phyloP scores from a whole-genome alignment of 208 protist species.

The Crithidia brevicula region DNA sequence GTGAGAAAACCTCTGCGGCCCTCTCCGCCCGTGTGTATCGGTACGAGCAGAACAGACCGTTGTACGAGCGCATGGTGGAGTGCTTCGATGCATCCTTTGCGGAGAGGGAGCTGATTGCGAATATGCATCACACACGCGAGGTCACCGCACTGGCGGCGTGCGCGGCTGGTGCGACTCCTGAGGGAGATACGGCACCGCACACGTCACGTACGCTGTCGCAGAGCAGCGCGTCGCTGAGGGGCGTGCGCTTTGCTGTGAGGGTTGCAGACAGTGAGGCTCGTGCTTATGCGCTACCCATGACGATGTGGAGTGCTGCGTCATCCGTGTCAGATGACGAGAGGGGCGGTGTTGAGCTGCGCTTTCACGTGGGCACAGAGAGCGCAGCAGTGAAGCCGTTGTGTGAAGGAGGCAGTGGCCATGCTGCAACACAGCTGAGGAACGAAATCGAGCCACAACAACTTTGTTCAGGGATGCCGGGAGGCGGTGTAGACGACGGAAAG shows the following conservation, averaged over 20 bases:
- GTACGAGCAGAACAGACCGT: conserved; percentile 21
- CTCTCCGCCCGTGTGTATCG: not conserved
- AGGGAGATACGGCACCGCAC: no score
- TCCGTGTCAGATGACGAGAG: not conserved
- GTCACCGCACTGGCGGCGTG: not conserved
- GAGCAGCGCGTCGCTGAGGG: not conserved
- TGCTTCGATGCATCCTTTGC: conserved; percentile 23
- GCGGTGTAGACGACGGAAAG: no score
- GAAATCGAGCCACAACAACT: no score
- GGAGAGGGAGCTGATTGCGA: conserved; percentile 1
- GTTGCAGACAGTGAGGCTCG: conserved; percentile 25
- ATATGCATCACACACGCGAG: conserved; percentile 17
- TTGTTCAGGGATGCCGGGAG: no score
- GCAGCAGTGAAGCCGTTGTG: no score
- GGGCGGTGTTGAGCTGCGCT: conserved; percentile 20
- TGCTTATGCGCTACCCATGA: conserved; percentile 17
- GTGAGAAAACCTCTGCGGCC: no score
- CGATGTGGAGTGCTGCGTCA: conserved; percentile 14
- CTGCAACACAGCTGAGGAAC: no score
- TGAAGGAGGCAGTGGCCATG: not conserved
- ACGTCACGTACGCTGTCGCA: not conserved
- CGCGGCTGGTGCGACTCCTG: not conserved
- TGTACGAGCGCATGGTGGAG: conserved; percentile 42
- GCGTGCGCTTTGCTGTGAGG: not conserved
- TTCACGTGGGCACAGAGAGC: conserved; percentile 18